Percentiles rank a stretch among this genome's conserved stretches.
phyloP scores from a whole-genome alignment of 2,329 filamentous ascomycete genomes.

The Xylariales sp. region DNA sequence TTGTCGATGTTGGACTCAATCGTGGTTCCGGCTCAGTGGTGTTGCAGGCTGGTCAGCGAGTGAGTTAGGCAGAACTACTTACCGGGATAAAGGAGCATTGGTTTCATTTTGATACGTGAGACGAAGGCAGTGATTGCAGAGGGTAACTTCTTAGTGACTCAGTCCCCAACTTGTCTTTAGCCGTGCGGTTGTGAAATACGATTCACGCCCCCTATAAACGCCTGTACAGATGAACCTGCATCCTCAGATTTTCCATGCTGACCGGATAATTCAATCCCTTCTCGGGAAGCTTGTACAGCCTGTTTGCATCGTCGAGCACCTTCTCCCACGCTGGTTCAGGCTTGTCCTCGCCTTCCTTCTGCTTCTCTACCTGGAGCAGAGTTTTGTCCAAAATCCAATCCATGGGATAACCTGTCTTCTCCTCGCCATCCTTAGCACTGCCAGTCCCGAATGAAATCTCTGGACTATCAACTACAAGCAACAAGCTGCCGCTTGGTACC shows the following conservation, averaged over 20 bases:
- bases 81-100: too few species aligned
- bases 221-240: slow-evolving; percentile 14
- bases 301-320: slow-evolving; percentile 8
- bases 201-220: too few species aligned
- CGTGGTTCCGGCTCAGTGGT: too few species aligned
- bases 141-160: too few species aligned
- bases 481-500: slow-evolving; percentile 11
- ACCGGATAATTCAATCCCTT: slow-evolving; percentile 10
- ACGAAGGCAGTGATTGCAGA: too few species aligned
- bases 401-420: slow-evolving; percentile 12
- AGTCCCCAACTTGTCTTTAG: too few species aligned
- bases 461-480: slow-evolving; percentile 10
- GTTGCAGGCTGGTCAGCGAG: too few species aligned
- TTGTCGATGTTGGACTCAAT: too few species aligned
- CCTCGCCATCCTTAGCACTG: slow-evolving; percentile 6
- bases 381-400: slow-evolving; percentile 12
- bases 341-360: slow-evolving; percentile 6
- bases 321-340: slow-evolving; percentile 11
- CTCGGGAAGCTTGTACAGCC: slow-evolving; percentile 6
- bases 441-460: slow-evolving; percentile 7
- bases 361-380: slow-evolving; percentile 8
- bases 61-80: too few species aligned
- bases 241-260: slow-evolving; percentile 13
- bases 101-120: too few species aligned
- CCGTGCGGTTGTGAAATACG: too few species aligned